A percentile compares a stretch with the other conserved stretches of the same genome.
These are phyloP conservation scores for Bruguiera hainesii DNA, from an alignment of 441 rosid species.

Conservation along the genomic window DNA sequence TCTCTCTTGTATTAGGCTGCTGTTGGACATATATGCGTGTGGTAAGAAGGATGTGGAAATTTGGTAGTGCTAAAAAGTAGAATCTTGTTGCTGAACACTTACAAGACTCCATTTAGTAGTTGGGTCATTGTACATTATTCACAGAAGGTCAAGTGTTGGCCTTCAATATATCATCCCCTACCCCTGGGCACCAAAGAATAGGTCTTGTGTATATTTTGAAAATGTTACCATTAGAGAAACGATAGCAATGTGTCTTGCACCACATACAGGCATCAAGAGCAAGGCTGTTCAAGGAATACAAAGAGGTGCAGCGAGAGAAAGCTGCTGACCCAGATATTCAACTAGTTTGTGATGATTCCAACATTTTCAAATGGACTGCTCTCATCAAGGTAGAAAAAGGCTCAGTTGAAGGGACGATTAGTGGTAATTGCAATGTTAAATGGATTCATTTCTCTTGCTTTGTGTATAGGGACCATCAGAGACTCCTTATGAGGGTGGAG, in stretches of 20 bases:
- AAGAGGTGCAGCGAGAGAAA: conserved; percentile 96
- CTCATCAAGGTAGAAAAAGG: conserved; percentile 64
- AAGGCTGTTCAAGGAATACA: conserved; percentile 96
- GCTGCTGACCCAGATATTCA: conserved; percentile 92
- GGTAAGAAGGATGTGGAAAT: too few relatives aligned
- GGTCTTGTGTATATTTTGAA: neutral
- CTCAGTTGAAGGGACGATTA: neutral
- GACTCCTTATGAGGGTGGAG: conserved; percentile 97
- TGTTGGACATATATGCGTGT: too few relatives aligned
- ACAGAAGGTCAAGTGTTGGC: too few relatives aligned
- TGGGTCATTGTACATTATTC: too few relatives aligned
- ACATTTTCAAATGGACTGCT: conserved; percentile 98
- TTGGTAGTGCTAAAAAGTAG: too few relatives aligned
- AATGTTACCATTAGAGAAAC: neutral
- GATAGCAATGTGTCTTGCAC: neutral
- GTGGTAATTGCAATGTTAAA: conserved; percentile 8
- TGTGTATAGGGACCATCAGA: conserved; percentile 78
- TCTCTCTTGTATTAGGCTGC: too few relatives aligned
- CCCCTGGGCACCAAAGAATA: too few relatives aligned
- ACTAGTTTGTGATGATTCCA: conserved; percentile 84
- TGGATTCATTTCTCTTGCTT: conserved; percentile 8
- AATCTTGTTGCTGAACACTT: too few relatives aligned
- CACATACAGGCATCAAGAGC: conserved; percentile 79
- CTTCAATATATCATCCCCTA: too few relatives aligned
- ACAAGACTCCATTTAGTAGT: too few relatives aligned